Conservation (phyloP, 805 yeast genomes). For the Wickerhamiella sergipiensis region DNA sequence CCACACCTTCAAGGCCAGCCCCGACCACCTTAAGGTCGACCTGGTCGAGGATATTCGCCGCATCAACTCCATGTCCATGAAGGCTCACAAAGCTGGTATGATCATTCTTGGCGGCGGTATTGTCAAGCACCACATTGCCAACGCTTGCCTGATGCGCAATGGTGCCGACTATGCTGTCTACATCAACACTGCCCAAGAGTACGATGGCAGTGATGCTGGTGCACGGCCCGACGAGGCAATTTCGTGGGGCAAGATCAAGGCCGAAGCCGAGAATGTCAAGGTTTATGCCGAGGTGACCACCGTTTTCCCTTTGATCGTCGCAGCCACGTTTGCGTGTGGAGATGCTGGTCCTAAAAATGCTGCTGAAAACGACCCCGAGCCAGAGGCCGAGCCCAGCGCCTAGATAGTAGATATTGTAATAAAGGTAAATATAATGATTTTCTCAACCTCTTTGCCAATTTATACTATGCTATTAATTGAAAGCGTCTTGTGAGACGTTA, state of each 20-base stretch:
- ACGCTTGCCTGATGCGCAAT: conserved; percentile 97
- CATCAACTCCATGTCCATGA: conserved; percentile 90
- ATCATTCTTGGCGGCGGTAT: conserved; percentile 91
- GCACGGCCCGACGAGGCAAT: conserved; percentile 99
- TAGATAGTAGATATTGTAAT: too few species aligned
- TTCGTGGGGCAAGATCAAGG: conserved; percentile 97
- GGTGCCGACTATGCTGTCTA: conserved; percentile 98
- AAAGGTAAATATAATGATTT: too few species aligned
- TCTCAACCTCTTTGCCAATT: too few species aligned
- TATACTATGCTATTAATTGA: too few species aligned
- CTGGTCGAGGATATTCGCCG: conserved; percentile 86
- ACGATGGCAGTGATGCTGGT: conserved; percentile 98
- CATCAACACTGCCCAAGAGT: conserved; percentile 96
- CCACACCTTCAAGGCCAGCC: conserved; percentile 93
- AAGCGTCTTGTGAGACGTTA: too few species aligned
- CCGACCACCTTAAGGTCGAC: conserved; percentile 78
- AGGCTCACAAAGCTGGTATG: conserved; percentile 91
- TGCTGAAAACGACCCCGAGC: conserved; percentile 1
- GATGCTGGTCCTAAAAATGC: conserved; percentile 1
- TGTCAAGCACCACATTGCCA: conserved; percentile 92
- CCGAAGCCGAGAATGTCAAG: conserved; percentile 83
- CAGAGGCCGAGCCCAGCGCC: background rate
- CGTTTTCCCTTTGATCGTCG: conserved; percentile 92
- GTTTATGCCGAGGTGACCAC: conserved; percentile 91
- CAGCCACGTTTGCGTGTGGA: conserved; percentile 78